Evolutionary conservation across 2,329 filamentous ascomycete genomes (phyloP).

Genomic region (Fusarium begoniae): DNA sequence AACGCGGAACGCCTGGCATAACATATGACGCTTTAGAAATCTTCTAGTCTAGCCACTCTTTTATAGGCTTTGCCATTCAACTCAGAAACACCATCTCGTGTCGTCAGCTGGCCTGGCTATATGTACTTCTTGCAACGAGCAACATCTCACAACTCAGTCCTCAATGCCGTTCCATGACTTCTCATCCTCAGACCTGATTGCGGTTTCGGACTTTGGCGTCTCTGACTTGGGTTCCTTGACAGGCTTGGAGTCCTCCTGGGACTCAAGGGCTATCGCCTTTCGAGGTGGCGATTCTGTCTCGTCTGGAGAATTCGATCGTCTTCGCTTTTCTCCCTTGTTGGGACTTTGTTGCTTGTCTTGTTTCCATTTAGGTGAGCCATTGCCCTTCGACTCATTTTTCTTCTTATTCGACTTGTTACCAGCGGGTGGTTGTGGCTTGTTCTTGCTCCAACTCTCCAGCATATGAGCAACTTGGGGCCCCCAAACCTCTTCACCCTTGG

Average conservation of each 20-base stretch:
- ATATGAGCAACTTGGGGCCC: conserved; percentile 72
- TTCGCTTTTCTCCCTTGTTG: conserved; percentile 44
- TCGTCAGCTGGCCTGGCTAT: background rate
- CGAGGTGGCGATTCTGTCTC: conserved; percentile 38
- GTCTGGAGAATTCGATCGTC: conserved; percentile 41
- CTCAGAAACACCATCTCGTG: background rate
- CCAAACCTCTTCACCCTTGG: conserved; percentile 83
- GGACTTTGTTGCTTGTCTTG: conserved; percentile 17
- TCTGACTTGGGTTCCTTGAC: conserved; percentile 18
- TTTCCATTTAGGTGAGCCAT: conserved; percentile 22
- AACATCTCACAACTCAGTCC: conserved; percentile 41
- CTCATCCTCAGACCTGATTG: conserved; percentile 49
- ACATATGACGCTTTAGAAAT: conserved; percentile 23
- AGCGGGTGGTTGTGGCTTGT: conserved; percentile 28
- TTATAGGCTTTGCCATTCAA: background rate
- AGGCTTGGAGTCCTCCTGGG: conserved; percentile 29
- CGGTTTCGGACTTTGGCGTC: conserved; percentile 17
- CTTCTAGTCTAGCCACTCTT: conserved; percentile 28
- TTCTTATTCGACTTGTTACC: conserved; percentile 39
- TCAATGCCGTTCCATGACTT: conserved; percentile 56
- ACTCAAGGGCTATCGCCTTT: conserved; percentile 43
- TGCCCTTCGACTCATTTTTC: conserved; percentile 22
- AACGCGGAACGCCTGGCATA: conserved; percentile 27
- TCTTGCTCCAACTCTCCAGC: conserved; percentile 55
- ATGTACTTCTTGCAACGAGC: background rate